A percentile compares a stretch with the other conserved stretches of the same genome.
phyloP scores from a whole-genome alignment of 306 rosid genomes.

The Vigna unguiculata region DNA sequence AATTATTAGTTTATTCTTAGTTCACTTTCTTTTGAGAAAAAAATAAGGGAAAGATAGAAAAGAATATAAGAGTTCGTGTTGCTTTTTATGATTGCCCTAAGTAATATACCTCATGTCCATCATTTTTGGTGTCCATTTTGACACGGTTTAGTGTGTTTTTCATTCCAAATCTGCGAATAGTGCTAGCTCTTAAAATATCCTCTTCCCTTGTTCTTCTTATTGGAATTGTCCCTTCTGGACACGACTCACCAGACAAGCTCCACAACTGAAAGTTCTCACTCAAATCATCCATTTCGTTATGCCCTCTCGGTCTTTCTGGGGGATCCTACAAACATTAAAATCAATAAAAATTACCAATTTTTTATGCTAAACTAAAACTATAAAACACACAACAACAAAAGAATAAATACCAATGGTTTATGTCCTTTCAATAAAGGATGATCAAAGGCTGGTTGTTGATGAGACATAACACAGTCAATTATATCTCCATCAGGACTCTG shows the following conservation, averaged over 20 bases:
- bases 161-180: slow-evolving; percentile 78
- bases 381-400: neutral
- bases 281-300: slow-evolving; percentile 28
- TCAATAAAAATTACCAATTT: neutral
- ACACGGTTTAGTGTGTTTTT: slow-evolving; percentile 57
- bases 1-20: neutral
- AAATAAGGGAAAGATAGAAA: neutral
- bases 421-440: slow-evolving; percentile 75
- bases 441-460: slow-evolving; percentile 84
- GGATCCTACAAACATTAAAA: slow-evolving; percentile 56
- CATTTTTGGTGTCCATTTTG: slow-evolving; percentile 71
- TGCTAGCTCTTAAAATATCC: slow-evolving; percentile 78
- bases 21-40: slow-evolving; percentile 9
- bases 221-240: slow-evolving; percentile 85
- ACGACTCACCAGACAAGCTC: slow-evolving; percentile 72
- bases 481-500: slow-evolving; percentile 91
- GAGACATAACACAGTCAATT: slow-evolving; percentile 78
- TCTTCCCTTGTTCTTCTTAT: slow-evolving; percentile 75
- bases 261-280: slow-evolving; percentile 70
- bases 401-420: slow-evolving; percentile 68
- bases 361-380: neutral
- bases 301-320: slow-evolving; percentile 72
- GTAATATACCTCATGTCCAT: slow-evolving; percentile 88
- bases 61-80: slow-evolving; percentile 37
- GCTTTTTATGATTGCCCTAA: slow-evolving; percentile 20